A percentile compares a stretch with the other conserved stretches of the same genome.
Evolutionary conservation across 495 filamentous ascomycete species (phyloP).

Genomic region (Daldinia caldariorum): DNA sequence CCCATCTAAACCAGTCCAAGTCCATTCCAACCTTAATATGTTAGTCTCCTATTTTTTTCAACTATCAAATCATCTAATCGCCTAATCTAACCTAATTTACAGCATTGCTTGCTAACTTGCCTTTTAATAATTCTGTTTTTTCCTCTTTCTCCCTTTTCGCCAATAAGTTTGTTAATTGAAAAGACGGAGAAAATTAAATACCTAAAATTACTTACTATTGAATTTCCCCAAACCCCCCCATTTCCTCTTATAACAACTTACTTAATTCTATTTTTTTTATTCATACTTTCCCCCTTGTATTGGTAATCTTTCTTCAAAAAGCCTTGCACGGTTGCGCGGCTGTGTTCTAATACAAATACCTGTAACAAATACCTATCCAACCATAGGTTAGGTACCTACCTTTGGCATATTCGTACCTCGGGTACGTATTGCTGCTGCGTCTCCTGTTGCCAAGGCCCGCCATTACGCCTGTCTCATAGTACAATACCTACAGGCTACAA

Average conservation of each 20-base stretch:
- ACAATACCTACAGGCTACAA: slow-evolving; percentile 17
- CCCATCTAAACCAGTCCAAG: not conserved
- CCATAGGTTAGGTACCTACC: too few relatives aligned
- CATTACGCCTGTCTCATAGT: slow-evolving; percentile 30
- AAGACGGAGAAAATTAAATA: slow-evolving; percentile 2
- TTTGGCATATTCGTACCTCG: not conserved
- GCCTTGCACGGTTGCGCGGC: not conserved
- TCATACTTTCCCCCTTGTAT: not conserved
- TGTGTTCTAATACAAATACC: slow-evolving; percentile 9
- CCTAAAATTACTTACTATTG: slow-evolving; percentile 12
- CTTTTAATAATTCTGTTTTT: slow-evolving; percentile 6
- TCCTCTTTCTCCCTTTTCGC: slow-evolving; percentile 24
- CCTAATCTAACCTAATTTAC: slow-evolving; percentile 1
- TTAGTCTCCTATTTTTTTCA: slow-evolving; percentile 5
- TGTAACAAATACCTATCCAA: not conserved
- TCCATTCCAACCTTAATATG: slow-evolving; percentile 3
- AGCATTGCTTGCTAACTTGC: slow-evolving; percentile 1
- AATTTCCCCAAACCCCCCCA: not conserved
- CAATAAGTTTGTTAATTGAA: slow-evolving; percentile 18
- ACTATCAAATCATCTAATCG: not conserved
- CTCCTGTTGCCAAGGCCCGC: slow-evolving; percentile 36
- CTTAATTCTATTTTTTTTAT: not conserved
- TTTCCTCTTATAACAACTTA: not conserved
- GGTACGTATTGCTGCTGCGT: slow-evolving; percentile 5
- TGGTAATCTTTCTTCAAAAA: not conserved